Evolutionary conservation across 2,329 filamentous ascomycete species (phyloP), one percentile per base, ranked within the genome.

Genomic region (Escovopsis sp.): DNA sequence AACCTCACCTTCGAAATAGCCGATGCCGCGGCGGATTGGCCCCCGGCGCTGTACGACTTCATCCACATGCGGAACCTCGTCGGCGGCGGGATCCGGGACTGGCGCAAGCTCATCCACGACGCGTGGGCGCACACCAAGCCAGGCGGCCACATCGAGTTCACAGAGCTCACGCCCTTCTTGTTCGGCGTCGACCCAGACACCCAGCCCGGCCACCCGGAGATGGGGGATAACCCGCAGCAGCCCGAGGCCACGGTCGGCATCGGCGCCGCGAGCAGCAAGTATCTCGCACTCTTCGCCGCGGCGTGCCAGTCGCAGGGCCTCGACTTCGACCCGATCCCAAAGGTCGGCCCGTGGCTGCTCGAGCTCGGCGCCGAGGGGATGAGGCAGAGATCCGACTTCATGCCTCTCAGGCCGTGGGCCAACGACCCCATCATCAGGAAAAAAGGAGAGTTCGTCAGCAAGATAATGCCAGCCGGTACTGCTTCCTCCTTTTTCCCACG

Each of bases 1-100:
- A 80, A 80, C 48, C 65, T 79, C 16, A 64, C 61, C 4, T 79
- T 79, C 51, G 60, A 72, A 43, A 66, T 79, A 33, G 71, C 72
- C 51, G 74, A 80, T 51, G 64, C 71, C 27, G 71, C 74, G 45
- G 62, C 71, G 25, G 59, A 55, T 4, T 68, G 64, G 65, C 55
- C 53, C 4, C 51, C 51, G 7, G 46, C 49, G 1, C 49, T 50
- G 2, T 59, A 57, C 41, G 65, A 68, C 49, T 65, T 67, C 37
- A 55, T 68, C 16, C 63, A 68, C 47, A 57, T 62, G 43, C 61
- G 65, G 34, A 61, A 63, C 48, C 48, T 63, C n/a, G 54, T 66
- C 7, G 63, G 62, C 8, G 65, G 63, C 0, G 71, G 70, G 37
- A 53, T 68, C n/a, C 55, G 55, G 24, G 58, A 66, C 44, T 68